Evolutionary conservation across 73 alveolate species (phyloP).

Genomic region (Tetrahymena elliotti): DNA sequence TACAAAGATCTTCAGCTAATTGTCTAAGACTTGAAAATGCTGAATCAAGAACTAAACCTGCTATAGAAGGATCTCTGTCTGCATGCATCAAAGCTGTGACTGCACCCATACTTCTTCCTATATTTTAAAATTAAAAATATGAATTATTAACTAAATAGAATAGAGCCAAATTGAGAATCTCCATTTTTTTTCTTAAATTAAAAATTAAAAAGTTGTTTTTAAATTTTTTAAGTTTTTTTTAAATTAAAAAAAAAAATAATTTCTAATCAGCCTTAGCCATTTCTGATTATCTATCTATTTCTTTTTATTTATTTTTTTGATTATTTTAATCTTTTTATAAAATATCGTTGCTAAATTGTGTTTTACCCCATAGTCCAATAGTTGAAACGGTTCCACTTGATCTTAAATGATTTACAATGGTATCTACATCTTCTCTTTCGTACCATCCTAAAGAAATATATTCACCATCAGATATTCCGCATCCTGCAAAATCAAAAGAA

Average conservation of each 20-base stretch:
- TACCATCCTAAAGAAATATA: conserved; percentile 90
- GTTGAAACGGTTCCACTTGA: conserved; percentile 72
- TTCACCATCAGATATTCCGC: conserved; percentile 91
- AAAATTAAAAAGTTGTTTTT: too few species aligned
- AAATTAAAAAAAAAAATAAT: too few species aligned
- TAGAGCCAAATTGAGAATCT: not conserved
- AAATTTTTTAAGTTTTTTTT: too few species aligned
- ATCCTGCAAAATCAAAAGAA: conserved; percentile 92
- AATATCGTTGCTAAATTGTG: not conserved
- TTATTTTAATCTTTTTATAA: too few species aligned
- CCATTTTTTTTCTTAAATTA: too few species aligned
- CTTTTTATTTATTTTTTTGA: not conserved
- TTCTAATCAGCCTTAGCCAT: too few species aligned
- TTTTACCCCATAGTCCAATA: conserved; percentile 75
- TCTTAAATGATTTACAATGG: conserved; percentile 85
- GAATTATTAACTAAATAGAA: not conserved
- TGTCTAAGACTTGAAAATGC: conserved; percentile 78
- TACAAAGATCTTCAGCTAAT: conserved; percentile 69
- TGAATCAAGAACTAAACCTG: conserved; percentile 95
- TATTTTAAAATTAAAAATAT: not conserved
- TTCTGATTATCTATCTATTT: too few species aligned
- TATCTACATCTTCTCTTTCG: conserved; percentile 88
- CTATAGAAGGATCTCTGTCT: conserved; percentile 87
- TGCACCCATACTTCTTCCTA: conserved; percentile 99
- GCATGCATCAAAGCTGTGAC: conserved; percentile 96